Conservation (phyloP, 148 eudicot species). For the Pharnaceum exiguum region DNA sequence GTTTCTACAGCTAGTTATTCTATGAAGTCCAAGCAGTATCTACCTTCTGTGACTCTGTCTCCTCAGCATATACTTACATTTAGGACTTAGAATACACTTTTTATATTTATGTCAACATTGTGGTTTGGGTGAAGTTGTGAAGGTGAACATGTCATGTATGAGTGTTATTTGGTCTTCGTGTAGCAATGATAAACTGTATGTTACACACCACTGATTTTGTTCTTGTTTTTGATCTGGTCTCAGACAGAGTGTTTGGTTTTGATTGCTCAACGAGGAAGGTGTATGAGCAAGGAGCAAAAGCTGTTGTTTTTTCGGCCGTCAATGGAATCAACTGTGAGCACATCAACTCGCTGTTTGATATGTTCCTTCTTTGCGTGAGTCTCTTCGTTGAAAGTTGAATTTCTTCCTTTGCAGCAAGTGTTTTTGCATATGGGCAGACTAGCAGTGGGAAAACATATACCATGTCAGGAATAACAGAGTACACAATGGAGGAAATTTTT, state of each 20-base stretch:
- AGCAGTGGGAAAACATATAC: conserved; percentile 98
- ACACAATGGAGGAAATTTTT: conserved; percentile 75
- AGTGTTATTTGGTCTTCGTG: conserved; percentile 19
- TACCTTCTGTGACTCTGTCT: too few relatives aligned
- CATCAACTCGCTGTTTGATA: neutral
- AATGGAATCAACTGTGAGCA: conserved; percentile 87
- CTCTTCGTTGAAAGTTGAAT: conserved; percentile 8
- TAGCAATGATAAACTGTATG: too few relatives aligned
- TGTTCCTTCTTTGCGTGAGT: conserved; percentile 12
- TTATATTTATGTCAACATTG: too few relatives aligned
- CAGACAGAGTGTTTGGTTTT: conserved; percentile 75
- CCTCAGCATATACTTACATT: too few relatives aligned
- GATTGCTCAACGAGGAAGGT: conserved; percentile 86
- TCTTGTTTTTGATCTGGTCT: conserved; percentile 22
- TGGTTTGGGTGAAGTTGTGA: too few relatives aligned
- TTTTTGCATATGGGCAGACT: conserved; percentile 98
- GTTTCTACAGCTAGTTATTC: too few relatives aligned
- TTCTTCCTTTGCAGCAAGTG: conserved; percentile 56
- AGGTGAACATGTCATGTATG: neutral
- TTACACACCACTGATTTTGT: too few relatives aligned
- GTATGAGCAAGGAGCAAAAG: conserved; percentile 82
- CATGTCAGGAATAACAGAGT: conserved; percentile 94
- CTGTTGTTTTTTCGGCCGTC: conserved; percentile 81
- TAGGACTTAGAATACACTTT: too few relatives aligned
- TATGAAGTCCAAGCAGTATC: too few relatives aligned